Evolutionary conservation across 2,329 filamentous ascomycete species (phyloP).

Genomic region (Venturia carpophila): DNA sequence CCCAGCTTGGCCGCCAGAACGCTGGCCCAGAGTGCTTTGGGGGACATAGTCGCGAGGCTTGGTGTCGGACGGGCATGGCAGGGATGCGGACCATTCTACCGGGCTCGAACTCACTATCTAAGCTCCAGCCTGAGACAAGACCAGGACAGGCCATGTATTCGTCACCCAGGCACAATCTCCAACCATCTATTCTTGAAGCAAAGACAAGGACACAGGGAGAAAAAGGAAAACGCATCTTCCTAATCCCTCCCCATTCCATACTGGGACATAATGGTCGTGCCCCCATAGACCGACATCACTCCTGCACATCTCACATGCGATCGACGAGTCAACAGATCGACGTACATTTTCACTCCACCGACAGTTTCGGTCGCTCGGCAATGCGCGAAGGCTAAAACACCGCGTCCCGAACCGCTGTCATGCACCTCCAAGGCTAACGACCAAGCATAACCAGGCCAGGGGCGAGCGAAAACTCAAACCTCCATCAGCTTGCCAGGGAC

Average conservation of each 20-base stretch:
- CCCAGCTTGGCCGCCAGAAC: background rate
- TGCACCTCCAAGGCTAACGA: background rate
- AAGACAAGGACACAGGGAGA: background rate
- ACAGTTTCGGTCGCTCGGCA: background rate
- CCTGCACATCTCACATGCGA: no score
- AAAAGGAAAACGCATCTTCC: background rate
- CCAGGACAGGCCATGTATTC: background rate
- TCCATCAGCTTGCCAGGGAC: background rate
- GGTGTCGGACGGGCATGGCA: background rate
- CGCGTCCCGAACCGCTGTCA: conserved; percentile 4
- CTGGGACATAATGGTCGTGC: no score
- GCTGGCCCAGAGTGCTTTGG: background rate
- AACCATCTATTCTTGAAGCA: background rate
- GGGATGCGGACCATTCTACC: background rate
- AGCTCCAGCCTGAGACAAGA: background rate
- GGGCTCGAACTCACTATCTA: background rate
- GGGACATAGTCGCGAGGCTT: background rate
- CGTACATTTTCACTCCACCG: background rate
- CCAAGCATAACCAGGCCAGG: background rate
- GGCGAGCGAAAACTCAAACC: background rate
- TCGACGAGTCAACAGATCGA: no score
- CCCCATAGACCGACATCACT: no score
- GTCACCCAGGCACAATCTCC: background rate
- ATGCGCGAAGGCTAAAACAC: background rate
- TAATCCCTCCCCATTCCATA: background rate